Base-by-base conservation (phyloP, 2,329 filamentous ascomycete species). In the Colletotrichum sp. region DNA sequence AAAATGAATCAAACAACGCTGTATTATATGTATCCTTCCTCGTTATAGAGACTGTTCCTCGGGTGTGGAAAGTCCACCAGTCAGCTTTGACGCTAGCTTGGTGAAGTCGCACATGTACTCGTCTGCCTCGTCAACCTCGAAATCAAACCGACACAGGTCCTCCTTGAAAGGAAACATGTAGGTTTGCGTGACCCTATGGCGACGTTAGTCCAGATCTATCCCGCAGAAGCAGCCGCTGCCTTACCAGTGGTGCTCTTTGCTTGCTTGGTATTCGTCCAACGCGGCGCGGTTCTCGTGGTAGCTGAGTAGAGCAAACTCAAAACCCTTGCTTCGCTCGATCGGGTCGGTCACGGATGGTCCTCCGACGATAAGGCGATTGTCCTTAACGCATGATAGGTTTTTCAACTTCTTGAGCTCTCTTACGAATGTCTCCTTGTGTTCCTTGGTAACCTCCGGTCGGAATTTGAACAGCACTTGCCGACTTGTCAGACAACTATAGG, bases 131-230 rank as follows among this genome's bases (percentile, higher is more conserved):
- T 61, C 59, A 61, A 86, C 85, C 60, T 88, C 86, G 69, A 88
- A 88, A 76, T 88, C 87, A 77, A 88, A 88, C 26, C 86, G 81
- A 32, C 82, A 80, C 10, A 88, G 66, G 75, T 88, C 86, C 64
- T 88, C 86, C 67, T 85, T 86, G 74, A 83, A 88, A 2, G 87
- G 86, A 70, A 84, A 86, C 70, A 88, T 80, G 52, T 85, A 85
- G 2, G 81, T 84, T 28, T 80, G 82, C 6, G 86, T 88, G 1
- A 88, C 85, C 72, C 87, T 88, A 57, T 21, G 24, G 5, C 52
- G 21, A 28, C 21, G 52, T 57, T 16, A 57, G 26, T 28, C 24
- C 7, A n/a, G n/a, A n/a, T n/a, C n/a, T n/a, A 48, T 48, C 39
- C 39, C 9, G 1, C 1, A 48, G 0, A 21, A 21, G 43, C 9